Conservation (phyloP, 2,329 filamentous ascomycete species). For the Emmonsiellopsis sp. region DNA sequence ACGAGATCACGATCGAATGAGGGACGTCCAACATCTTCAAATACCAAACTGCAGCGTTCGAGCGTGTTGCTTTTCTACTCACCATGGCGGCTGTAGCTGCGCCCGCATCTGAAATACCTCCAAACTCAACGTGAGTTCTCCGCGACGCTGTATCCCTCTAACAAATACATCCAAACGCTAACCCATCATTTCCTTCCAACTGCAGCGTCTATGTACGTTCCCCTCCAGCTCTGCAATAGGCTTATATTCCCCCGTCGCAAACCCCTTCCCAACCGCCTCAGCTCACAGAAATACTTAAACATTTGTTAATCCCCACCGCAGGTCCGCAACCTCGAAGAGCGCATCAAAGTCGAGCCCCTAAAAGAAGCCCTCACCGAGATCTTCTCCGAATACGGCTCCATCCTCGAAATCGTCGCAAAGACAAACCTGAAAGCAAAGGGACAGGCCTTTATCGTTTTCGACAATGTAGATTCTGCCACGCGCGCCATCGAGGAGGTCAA, state of each 20-base stretch:
- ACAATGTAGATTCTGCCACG: conserved; percentile 66
- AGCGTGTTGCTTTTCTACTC: background rate
- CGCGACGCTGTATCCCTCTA: background rate
- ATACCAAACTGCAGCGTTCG: background rate
- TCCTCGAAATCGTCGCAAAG: conserved; percentile 80
- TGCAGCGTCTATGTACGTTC: conserved; percentile 33
- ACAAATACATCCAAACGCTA: background rate
- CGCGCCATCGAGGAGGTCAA: conserved; percentile 81
- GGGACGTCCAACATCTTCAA: background rate
- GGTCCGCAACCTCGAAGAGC: conserved; percentile 82
- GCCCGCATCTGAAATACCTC: conserved; percentile 21
- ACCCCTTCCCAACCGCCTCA: background rate
- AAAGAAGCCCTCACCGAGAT: conserved; percentile 64
- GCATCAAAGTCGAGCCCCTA: conserved; percentile 71
- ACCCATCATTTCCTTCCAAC: conserved; percentile 5
- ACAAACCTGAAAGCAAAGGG: conserved; percentile 86
- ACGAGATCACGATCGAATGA: background rate
- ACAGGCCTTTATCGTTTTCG: conserved; percentile 91
- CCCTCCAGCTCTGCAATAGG: conserved; percentile 9
- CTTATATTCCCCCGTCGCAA: background rate
- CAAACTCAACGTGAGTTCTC: conserved; percentile 32
- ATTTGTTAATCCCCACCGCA: conserved; percentile 16
- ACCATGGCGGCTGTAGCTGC: conserved; percentile 30
- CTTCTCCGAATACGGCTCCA: conserved; percentile 80
- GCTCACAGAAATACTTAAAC: background rate